Conservation (phyloP, 164 flowering plant species). For the Annona cherimola region DNA sequence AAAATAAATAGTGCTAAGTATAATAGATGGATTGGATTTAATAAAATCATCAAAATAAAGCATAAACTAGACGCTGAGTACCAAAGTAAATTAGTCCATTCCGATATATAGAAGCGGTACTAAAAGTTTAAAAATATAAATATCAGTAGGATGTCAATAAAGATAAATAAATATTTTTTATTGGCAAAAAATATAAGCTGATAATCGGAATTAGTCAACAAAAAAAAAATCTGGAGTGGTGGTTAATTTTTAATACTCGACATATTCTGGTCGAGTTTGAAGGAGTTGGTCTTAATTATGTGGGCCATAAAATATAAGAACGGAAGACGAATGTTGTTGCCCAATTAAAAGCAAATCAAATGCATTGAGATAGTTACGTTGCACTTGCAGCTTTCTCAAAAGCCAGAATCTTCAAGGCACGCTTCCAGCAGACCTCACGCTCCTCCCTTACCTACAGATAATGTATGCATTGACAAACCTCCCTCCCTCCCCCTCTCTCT, state of each 20-base stretch:
- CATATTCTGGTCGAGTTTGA: not conserved
- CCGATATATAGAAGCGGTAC: no score
- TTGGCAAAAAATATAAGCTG: not conserved
- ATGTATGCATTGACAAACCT: not conserved
- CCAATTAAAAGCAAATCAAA: no score
- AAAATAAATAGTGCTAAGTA: no score
- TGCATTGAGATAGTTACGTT: not conserved
- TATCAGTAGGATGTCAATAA: no score
- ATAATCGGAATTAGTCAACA: not conserved
- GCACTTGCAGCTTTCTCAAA: constrained; percentile 12
- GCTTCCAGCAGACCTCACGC: constrained; percentile 54
- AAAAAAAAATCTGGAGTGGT: not conserved
- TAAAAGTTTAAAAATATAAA: no score
- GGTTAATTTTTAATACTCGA: not conserved
- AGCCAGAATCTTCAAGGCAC: constrained; percentile 49
- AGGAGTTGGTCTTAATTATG: not conserved
- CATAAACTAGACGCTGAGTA: no score
- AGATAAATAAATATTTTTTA: no score
- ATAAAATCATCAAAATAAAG: no score
- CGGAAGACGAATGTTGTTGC: not conserved
- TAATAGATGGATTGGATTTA: no score
- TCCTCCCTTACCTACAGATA: constrained; percentile 47
- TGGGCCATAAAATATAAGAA: not conserved
- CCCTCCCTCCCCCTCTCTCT: constrained; percentile 3
- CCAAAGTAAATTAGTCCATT: no score